Evolutionary conservation across 345 rosid genomes (phyloP).

Genomic region (Dipteronia dyeriana): DNA sequence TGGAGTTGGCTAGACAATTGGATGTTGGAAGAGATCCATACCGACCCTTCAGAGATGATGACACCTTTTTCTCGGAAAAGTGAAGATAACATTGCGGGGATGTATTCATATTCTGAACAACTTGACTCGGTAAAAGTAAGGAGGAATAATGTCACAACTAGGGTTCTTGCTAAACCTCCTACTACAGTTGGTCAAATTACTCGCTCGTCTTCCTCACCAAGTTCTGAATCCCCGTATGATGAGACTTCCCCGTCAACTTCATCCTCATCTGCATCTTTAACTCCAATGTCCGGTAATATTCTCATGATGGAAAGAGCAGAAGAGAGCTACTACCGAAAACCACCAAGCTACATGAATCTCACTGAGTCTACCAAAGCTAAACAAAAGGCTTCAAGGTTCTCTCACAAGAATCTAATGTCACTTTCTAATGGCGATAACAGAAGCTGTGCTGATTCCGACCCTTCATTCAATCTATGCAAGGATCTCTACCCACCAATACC

Average conservation of each 20-base stretch:
- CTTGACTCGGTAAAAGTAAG: slow-evolving; percentile 52
- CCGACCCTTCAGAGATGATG: slow-evolving; percentile 27
- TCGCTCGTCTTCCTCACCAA: slow-evolving; percentile 48
- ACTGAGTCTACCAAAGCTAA: slow-evolving; percentile 82
- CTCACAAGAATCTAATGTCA: slow-evolving; percentile 46
- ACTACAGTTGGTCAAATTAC: slow-evolving; percentile 19
- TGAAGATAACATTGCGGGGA: slow-evolving; percentile 39
- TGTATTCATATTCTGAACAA: slow-evolving; percentile 35
- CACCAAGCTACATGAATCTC: slow-evolving; percentile 67
- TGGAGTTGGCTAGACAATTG: slow-evolving; percentile 76
- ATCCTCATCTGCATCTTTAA: slow-evolving; percentile 56
- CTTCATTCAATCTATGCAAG: slow-evolving; percentile 35
- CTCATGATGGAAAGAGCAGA: slow-evolving; percentile 37
- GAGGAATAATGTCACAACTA: slow-evolving; percentile 60
- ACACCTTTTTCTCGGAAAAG: slow-evolving; percentile 49
- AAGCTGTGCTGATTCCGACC: slow-evolving; percentile 53
- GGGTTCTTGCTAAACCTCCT: slow-evolving; percentile 57
- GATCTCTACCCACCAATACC: slow-evolving; percentile 63
- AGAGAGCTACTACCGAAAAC: slow-evolving; percentile 53
- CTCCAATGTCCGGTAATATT: slow-evolving; percentile 41
- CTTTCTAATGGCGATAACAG: slow-evolving; percentile 48
- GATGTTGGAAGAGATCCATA: slow-evolving; percentile 53
- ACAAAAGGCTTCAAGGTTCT: slow-evolving; percentile 47
- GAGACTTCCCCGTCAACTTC: slow-evolving; percentile 60
- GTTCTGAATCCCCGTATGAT: slow-evolving; percentile 54